Evolutionary conservation across 129 eudicot genomes (phyloP), one percentile per base, ranked within the genome.

Genomic region (Helianthus annuus): DNA sequence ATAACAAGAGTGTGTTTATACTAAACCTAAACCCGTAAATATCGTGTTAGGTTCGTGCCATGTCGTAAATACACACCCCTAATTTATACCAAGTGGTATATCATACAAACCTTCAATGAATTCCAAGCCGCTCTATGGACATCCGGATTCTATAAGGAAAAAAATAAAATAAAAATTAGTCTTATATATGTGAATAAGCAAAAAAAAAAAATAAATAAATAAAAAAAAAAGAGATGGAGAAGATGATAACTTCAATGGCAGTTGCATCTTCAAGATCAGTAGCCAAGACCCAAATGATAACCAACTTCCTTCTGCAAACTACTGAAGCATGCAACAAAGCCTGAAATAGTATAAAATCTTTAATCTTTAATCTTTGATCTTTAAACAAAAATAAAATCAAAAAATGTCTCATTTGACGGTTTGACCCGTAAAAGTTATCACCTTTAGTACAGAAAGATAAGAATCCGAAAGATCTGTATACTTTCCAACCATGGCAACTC

Each of bases 321-420:
- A 94, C 93, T 48, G 97, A 86, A 51, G 99, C 99, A 64, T 94
- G 99, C 85, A 94, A 67, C 66, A 94, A 88, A 83, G 99, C 99
- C 99, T 94, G 86, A 62, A 84, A 71, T 16, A 76, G 48, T 16
- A 7, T 29, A 15, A 49, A 42, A 48, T 32, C 10, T 7, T 7
- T 12, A 59, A 32, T 32, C 36, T 32, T 32, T 32, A 32, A 27
- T 71, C 11, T 46, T 11, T 45, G 29, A 32, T n/a, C 53, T 44
- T 59, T 58, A 22, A 22, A 44, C 5, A 27, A 19, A 11, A 16
- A 9, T 10, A 39, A 57, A 19, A 56, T 40, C 54, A 55, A 54
- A 55, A 70, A 55, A 13, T 0, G 75, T 39, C 46, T 10, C 4
- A 14, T 29, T 48, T 69, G 58, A 76, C 57, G 32, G 27, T 9